phyloP scores from a whole-genome alignment of 2,329 filamentous ascomycete species.

The Claviceps spartinae region DNA sequence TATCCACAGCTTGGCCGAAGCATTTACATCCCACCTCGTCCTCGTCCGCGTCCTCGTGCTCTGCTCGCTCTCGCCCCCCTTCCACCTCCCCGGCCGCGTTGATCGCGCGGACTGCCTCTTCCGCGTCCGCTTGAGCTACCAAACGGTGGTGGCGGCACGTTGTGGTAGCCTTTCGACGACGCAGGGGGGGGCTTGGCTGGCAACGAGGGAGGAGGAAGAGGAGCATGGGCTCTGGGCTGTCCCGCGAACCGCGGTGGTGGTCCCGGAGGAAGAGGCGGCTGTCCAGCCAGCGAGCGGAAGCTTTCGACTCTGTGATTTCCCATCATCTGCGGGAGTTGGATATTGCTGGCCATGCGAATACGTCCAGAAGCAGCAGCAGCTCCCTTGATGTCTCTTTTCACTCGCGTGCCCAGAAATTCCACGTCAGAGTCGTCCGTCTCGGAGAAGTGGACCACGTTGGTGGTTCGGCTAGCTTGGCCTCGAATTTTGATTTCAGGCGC shows the following conservation, averaged over 20 bases:
- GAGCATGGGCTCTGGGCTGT: slow-evolving; percentile 11
- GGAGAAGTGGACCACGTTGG: slow-evolving; percentile 28
- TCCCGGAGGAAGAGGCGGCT: slow-evolving; percentile 26
- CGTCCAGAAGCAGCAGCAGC: slow-evolving; percentile 16
- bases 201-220: slow-evolving; percentile 15
- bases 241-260: slow-evolving; percentile 19
- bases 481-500: slow-evolving; percentile 20
- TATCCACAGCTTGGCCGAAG: neutral
- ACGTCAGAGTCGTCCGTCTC: slow-evolving; percentile 33
- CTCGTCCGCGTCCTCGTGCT: slow-evolving; percentile 9
- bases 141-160: slow-evolving; percentile 11
- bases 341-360: slow-evolving; percentile 27
- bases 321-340: slow-evolving; percentile 21
- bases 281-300: slow-evolving; percentile 10
- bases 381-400: slow-evolving; percentile 17
- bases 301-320: slow-evolving; percentile 8
- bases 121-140: slow-evolving; percentile 9
- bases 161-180: slow-evolving; percentile 13
- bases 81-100: slow-evolving; percentile 15
- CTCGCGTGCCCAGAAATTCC: slow-evolving; percentile 26
- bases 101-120: slow-evolving; percentile 11
- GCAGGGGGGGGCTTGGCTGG: slow-evolving; percentile 19
- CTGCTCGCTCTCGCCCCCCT: slow-evolving; percentile 12
- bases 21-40: slow-evolving; percentile 6
- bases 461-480: slow-evolving; percentile 21